Conservation (phyloP, 306 rosid genomes). For the Ammopiptanthus mongolicus region DNA sequence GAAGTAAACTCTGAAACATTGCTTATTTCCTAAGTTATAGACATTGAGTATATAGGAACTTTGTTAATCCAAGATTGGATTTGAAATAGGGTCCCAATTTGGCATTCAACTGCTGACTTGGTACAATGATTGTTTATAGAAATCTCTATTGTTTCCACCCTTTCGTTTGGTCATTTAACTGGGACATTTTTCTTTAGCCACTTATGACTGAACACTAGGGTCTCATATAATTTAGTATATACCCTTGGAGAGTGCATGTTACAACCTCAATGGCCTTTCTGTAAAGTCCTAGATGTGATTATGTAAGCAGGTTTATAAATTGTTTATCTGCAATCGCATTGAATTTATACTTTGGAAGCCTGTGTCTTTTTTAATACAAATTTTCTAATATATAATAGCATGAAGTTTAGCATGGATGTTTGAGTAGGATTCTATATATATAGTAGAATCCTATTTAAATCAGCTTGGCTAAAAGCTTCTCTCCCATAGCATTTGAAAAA, state of each 20-base stretch:
- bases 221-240: background rate
- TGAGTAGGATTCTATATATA: too few species aligned
- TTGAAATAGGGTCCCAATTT: conserved; percentile 32
- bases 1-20: conserved; percentile 31
- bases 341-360: background rate
- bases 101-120: conserved; percentile 28
- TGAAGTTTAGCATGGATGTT: background rate
- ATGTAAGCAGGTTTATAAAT: background rate
- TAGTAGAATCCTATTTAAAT: too few species aligned
- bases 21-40: conserved; percentile 32
- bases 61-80: conserved; percentile 27
- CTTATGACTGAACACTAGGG: background rate
- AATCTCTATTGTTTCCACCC: conserved; percentile 11
- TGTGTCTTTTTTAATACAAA: background rate
- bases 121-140: conserved; percentile 34
- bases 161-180: conserved; percentile 3
- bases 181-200: background rate
- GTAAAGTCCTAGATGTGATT: conserved; percentile 10
- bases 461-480: too few species aligned
- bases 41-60: conserved; percentile 31
- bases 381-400: background rate
- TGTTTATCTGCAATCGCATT: background rate
- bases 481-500: too few species aligned
- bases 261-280: background rate
- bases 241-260: background rate